Base-by-base conservation (phyloP, 768 basidiomycete species). In the Favolaschia claudopus region DNA sequence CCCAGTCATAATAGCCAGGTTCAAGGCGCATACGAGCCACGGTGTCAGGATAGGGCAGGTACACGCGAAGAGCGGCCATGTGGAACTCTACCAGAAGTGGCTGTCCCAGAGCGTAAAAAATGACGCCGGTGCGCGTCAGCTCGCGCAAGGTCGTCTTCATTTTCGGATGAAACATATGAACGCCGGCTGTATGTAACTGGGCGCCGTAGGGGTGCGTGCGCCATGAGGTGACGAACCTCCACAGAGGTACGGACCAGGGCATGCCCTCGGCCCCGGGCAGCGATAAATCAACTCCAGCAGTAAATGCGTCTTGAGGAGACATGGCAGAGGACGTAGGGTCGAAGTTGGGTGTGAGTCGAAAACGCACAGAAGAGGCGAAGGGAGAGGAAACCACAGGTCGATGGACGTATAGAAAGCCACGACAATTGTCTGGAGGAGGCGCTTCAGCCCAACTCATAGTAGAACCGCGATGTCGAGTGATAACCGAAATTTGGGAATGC, bases 331-430 rank as follows among this genome's bases (percentile, higher is more conserved):
- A 36, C 20, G 46, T 19, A 9, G 55, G 54, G 22, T 59, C 47
- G 34, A 27, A 27, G 22, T 40, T 22, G 14, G 47, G 32, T 10
- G 67, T 67, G 13, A 66, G 27, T 14, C 68, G 67, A 34, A 69
- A 66, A 17, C 69, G 64, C 7, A 69, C 20, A 19, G 62, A 54
- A 5, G 57, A 60, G 8, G 65, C 57, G 3, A 55, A 48, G 3
- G 19, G 28, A 6, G 59, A 43, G 14, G 46, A 20, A 15, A n/a
- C 36, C 1, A 9, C 14, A 9, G 64, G 61, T 13, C 17, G 24
- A 36, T 66, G 47, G 32, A 56, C 66, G 49, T 70, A 70, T 17
- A 70, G 36, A 34, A 69, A 70, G 10, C 69, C 67, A 7, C 27
- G 20, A 28, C 58, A 54, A 9, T 31, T 20, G 13, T 36, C 7